Base-by-base conservation (phyloP, 1,284 basidiomycete species). In the Xerocomus minutiporus region DNA sequence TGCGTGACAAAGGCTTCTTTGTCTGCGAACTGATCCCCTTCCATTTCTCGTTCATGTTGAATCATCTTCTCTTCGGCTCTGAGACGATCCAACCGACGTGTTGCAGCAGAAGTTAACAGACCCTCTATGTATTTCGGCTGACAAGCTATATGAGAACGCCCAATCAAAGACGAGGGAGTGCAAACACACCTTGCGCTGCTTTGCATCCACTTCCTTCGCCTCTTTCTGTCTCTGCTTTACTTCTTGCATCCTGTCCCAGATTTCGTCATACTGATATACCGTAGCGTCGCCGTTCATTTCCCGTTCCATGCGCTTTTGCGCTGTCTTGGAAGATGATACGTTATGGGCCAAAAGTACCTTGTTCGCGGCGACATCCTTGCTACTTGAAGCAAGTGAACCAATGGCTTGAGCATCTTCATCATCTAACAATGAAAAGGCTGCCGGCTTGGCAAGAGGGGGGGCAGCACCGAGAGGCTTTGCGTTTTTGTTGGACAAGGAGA, bases 61-160 rank as follows among this genome's bases (percentile, higher is more conserved):
- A 98, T 88, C 87, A 95, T 91, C 77, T 98, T 98, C 73, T 99
- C 94, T 71, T 99, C 96, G 0, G 97, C 97, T 51, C 95, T 80
- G n/a, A 97, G 71, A 61, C 91, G 81, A 68, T 99, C 97, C 41
- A 97, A 75, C 63, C 88, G 85, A 32, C 97, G 82, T 39, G 91
- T 91, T 42, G 86, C 85, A 23, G 97, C 94, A 8, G 91, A 84
- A n/a, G 78, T 74, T 2, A 98, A 75, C 44, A 98, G 82, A 34
- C 80, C 82, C 46, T 81, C 79, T 55, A 98, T 97, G 65, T 99
- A 98, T 75, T 97, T 97, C 0, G 97, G 94, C 89, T 95, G 47
- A 58, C 15, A 35, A 8, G 40, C 43, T 23, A 23, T 25, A 52
- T 58, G 50, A 53, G 50, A 59, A 59, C 61, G 43, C 46, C 47